A percentile compares a stretch with the other conserved stretches of the same genome.
Evolutionary conservation across 129 eudicot genomes (phyloP).

Genomic region (Calendula officinalis): DNA sequence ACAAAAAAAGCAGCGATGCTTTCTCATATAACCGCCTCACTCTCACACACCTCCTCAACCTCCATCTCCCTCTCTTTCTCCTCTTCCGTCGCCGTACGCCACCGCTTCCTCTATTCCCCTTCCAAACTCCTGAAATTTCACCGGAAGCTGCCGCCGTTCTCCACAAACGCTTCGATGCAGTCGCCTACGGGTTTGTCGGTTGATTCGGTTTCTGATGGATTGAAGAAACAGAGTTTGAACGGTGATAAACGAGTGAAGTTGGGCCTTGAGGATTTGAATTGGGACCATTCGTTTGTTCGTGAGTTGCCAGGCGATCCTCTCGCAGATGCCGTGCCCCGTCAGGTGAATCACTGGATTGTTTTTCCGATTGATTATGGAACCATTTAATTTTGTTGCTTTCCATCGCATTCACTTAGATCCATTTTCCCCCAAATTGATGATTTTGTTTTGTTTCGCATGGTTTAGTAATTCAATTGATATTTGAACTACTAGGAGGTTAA

Average conservation of each 20-base stretch:
- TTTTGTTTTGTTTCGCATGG: background rate
- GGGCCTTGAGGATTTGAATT: conserved; percentile 71
- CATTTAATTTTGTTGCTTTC: background rate
- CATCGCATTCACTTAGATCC: background rate
- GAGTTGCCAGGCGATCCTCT: conserved; percentile 93
- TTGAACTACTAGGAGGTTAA: background rate
- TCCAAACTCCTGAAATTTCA: conserved; percentile 23
- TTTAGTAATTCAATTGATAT: background rate
- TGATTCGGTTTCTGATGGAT: conserved; percentile 54
- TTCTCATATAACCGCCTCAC: conserved; percentile 56
- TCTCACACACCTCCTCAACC: conserved; percentile 45
- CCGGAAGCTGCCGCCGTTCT: conserved; percentile 12
- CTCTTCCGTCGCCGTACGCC: conserved; percentile 32
- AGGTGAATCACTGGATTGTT: conserved; percentile 40
- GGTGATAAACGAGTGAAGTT: conserved; percentile 36
- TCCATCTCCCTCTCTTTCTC: conserved; percentile 37
- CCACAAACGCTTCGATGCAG: conserved; percentile 43
- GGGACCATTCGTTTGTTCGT: conserved; percentile 91
- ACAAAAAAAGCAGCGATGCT: conserved; percentile 36
- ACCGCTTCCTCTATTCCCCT: conserved; percentile 31
- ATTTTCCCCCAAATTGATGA: conserved; percentile 7
- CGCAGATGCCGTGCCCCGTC: conserved; percentile 64
- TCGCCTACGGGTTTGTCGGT: conserved; percentile 27
- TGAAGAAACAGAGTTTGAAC: conserved; percentile 50
- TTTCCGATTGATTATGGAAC: no score